A percentile compares a stretch with the other conserved stretches of the same genome.
These are phyloP conservation scores for Phytopythium ostracodes DNA, from an alignment of 352 stramenopile species.

Conservation along the genomic window DNA sequence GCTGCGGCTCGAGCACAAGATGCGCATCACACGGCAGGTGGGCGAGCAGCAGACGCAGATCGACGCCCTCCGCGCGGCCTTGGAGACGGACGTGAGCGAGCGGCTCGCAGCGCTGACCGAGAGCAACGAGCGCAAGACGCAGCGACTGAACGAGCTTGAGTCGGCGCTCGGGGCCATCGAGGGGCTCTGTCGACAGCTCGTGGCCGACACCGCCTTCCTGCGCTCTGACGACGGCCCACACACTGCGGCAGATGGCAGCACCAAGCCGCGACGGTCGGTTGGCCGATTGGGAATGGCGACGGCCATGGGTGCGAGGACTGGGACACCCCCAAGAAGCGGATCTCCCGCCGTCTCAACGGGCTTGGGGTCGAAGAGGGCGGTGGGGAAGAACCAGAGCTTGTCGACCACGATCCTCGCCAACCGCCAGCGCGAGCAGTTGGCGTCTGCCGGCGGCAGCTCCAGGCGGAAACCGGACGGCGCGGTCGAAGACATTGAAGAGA, in stretches of 20 bases:
- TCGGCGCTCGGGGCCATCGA: constrained; percentile 55
- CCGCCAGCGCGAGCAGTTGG: constrained; percentile 24
- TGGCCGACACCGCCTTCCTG: constrained; percentile 42
- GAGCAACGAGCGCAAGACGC: constrained; percentile 51
- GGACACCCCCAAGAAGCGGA: constrained; percentile 7
- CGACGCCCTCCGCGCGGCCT: constrained; percentile 24
- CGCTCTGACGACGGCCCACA: constrained; percentile 25
- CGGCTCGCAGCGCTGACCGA: constrained; percentile 43
- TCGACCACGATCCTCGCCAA: constrained; percentile 31
- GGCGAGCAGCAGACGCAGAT: constrained; percentile 50
- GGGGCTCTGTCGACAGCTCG: constrained; percentile 59
- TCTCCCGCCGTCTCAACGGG: constrained; percentile 7
- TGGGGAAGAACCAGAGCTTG: constrained; percentile 17
- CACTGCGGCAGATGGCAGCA: not conserved
- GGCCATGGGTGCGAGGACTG: not conserved
- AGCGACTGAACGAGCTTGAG: constrained; percentile 58
- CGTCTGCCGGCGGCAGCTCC: not conserved
- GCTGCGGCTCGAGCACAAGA: constrained; percentile 17
- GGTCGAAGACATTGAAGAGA: constrained; percentile 42
- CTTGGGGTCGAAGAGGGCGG: constrained; percentile 8
- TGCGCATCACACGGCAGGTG: constrained; percentile 24
- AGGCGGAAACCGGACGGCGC: constrained; percentile 12
- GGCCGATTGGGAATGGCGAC: constrained; percentile 2
- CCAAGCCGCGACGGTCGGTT: constrained; percentile 1
- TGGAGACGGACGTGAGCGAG: constrained; percentile 43